A percentile compares a stretch with the other conserved stretches of the same genome.
These are phyloP conservation scores for Penicillium taxi DNA, from an alignment of 495 filamentous ascomycete genomes.

Conservation along the genomic window DNA sequence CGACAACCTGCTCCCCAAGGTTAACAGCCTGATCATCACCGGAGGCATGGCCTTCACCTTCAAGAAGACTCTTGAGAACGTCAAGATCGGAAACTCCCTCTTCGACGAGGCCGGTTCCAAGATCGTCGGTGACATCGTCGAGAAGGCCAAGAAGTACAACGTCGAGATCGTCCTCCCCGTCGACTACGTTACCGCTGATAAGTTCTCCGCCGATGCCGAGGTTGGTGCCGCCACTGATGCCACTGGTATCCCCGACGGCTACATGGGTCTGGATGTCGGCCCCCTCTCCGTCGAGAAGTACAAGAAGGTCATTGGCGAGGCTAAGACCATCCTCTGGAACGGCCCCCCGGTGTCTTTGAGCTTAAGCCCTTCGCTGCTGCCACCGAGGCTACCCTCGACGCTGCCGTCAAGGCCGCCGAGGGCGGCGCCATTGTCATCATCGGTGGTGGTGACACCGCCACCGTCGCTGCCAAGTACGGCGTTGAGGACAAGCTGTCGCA, in stretches of 20 bases:
- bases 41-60: conserved; percentile 99
- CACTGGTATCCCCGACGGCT: conserved; percentile 88
- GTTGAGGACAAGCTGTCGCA: conserved; percentile 95
- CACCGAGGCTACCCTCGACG: conserved; percentile 84
- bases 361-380: conserved; percentile 86
- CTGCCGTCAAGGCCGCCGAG: conserved; percentile 69
- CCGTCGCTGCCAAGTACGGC: conserved; percentile 93
- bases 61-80: conserved; percentile 91
- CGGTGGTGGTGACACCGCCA: conserved; percentile 95
- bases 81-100: conserved; percentile 84
- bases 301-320: conserved; percentile 72
- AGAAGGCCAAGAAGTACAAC: conserved; percentile 94
- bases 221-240: conserved; percentile 75
- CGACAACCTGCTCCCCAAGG: conserved; percentile 95
- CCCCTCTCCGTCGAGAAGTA: conserved; percentile 77
- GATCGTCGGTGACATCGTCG: conserved; percentile 77
- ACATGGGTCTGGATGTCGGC: conserved; percentile 94
- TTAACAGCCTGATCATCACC: conserved; percentile 92
- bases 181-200: conserved; percentile 94
- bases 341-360: conserved; percentile 94
- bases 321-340: conserved; percentile 99
- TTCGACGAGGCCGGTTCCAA: conserved; percentile 95
- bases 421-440: conserved; percentile 92
- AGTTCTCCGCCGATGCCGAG: conserved; percentile 80
- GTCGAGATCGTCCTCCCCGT: conserved; percentile 91